A percentile compares a stretch with the other conserved stretches of the same genome.
Conservation (phyloP, 371 early-diverging fungal genomes). For the Agmasoma carcini region DNA sequence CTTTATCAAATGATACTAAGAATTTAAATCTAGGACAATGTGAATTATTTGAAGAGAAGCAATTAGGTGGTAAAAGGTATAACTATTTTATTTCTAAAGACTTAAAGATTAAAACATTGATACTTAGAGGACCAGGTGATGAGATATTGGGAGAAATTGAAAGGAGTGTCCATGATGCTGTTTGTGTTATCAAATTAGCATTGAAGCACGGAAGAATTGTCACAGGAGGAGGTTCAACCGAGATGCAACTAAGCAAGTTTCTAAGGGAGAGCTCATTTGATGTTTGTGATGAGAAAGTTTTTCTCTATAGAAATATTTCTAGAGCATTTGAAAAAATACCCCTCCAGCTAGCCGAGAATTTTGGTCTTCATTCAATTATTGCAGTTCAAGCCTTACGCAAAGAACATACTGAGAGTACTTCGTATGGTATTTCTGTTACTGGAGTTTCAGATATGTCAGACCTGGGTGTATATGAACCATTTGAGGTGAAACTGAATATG, state of each 20-base stretch:
- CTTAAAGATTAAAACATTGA: conserved; percentile 79
- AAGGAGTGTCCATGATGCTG: conserved; percentile 89
- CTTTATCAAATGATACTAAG: conserved; percentile 70
- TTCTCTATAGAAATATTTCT: conserved; percentile 82
- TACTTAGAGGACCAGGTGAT: conserved; percentile 92
- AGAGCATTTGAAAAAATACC: conserved; percentile 95
- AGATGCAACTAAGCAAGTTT: conserved; percentile 84
- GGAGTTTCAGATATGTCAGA: conserved; percentile 74
- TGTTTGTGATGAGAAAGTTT: conserved; percentile 80
- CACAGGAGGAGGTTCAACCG: conserved; percentile 65
- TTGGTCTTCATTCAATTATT: conserved; percentile 95
- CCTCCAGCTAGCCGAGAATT: conserved; percentile 89
- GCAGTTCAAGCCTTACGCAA: conserved; percentile 84
- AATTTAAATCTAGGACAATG: conserved; percentile 64
- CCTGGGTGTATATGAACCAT: conserved; percentile 94
- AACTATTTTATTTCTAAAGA: conserved; percentile 79
- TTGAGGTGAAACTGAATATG: conserved; percentile 88
- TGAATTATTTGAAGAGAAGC: conserved; percentile 81
- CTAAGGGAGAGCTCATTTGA: conserved; percentile 73
- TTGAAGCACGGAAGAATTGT: conserved; percentile 62
- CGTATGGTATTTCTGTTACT: conserved; percentile 36
- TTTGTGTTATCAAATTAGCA: conserved; percentile 70
- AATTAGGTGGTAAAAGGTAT: conserved; percentile 88
- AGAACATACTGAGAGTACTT: conserved; percentile 67
- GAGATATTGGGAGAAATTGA: conserved; percentile 98